Evolutionary conservation across 495 filamentous ascomycete species (phyloP), one percentile per base, ranked within the genome.

Genomic region (Lasiosphaeria hispida): DNA sequence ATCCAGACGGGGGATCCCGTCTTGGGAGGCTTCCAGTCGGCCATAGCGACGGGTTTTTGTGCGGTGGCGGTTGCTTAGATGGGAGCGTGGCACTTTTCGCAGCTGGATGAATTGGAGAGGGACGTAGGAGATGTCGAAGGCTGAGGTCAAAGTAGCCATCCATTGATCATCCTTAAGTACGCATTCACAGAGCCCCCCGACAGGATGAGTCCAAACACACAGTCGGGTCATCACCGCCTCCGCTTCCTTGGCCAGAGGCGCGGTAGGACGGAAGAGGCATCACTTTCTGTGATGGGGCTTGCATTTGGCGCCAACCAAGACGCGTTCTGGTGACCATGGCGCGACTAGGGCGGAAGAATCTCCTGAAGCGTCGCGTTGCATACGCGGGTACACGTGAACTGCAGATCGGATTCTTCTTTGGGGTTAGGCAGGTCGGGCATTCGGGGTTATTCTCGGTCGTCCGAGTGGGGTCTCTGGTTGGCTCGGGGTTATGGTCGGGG

Each of bases 11-110:
- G 60, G 7, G 36, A 55, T 14, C 60, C 60, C 0, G 43, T 30
- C 49, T 53, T 53, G 10, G 60, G 60, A 7, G 60, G 48, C n/a
- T 58, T 62, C 60, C 54, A 59, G 39, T 47, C 51, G 14, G 59
- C 3, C 37, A 60, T 63, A 39, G 9, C 11, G 49, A 10, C 0
- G 8, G 41, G 15, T 18, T 10, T 2, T 43, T 8, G n/a, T 3
- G 39, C 0, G n/a, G 40, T 42, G n/a, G 15, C 7, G 41, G 15
- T 7, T 15, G 40, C 10, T 44, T 10, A 17, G 4, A 10, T 2
- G 37, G 2, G 37, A 39, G n/a, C n/a, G n/a, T n/a, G n/a, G n/a
- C n/a, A 39, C 10, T n/a, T 2, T 10, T 3, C 14, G 7, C 10
- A 39, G 37, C 3, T 3, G 37, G 37, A 8, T 2, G 7, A 39